Percentiles rank a stretch among this genome's conserved stretches.
Conservation (phyloP, 2,329 filamentous ascomycete genomes). For the Aspergillus latus region DNA sequence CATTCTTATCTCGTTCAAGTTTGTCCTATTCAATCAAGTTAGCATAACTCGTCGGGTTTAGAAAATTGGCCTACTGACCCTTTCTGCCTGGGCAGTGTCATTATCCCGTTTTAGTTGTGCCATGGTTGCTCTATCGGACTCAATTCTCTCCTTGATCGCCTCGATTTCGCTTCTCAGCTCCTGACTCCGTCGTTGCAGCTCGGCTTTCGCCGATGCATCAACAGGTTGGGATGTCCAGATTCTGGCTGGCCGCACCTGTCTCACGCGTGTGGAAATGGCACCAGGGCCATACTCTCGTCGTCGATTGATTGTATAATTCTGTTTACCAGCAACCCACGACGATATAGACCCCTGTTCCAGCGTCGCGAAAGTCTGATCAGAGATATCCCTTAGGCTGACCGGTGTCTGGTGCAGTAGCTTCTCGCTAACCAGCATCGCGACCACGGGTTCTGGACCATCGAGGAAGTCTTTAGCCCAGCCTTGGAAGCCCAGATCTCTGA, state of each 20-base stretch:
- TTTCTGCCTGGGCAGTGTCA: conserved; percentile 36
- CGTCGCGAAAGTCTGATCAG: conserved; percentile 65
- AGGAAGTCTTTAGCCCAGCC: conserved; percentile 78
- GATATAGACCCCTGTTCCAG: conserved; percentile 61
- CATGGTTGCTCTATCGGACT: conserved; percentile 32
- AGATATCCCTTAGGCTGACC: conserved; percentile 63
- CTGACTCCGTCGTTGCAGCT: conserved; percentile 55
- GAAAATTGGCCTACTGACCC: conserved; percentile 37
- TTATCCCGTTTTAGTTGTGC: conserved; percentile 23
- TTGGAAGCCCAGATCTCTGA: conserved; percentile 66
- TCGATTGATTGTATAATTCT: conserved; percentile 64
- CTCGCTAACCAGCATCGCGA: conserved; percentile 83
- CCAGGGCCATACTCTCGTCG: conserved; percentile 77
- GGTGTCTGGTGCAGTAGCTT: conserved; percentile 67
- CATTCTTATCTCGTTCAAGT: conserved; percentile 60
- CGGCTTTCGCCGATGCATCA: conserved; percentile 58
- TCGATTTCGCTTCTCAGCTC: conserved; percentile 46
- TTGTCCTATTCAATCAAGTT: conserved; percentile 22
- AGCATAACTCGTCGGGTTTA: not conserved
- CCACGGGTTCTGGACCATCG: conserved; percentile 75
- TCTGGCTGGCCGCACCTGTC: conserved; percentile 58
- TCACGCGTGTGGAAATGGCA: conserved; percentile 69
- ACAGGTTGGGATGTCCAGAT: conserved; percentile 78
- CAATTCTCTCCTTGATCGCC: conserved; percentile 28
- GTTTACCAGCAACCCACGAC: conserved; percentile 68